Base-by-base conservation (phyloP, 179 eudicot species). In the Silene noctiflora region DNA sequence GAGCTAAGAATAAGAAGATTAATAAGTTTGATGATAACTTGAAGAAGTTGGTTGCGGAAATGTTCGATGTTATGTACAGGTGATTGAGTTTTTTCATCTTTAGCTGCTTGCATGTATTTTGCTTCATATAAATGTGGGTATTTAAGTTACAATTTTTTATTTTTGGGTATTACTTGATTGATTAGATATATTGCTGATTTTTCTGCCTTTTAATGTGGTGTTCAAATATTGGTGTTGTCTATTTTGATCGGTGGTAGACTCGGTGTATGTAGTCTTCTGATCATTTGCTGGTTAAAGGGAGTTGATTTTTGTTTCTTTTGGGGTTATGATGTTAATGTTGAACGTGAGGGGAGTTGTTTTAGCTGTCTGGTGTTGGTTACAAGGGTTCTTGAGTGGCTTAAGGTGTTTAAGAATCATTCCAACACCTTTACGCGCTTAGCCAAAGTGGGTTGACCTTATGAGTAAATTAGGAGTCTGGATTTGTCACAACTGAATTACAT, bases 1-100 rank as follows among this genome's bases (percentile, higher is more conserved):
- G 99, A 78, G 89, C 88, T 4, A 91, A 86, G 85, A 95, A 93
- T 85, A 95, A 93, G 84, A 76, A 86, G 71, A 85, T 95, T 69
- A 80, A 76, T 76, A 85, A 84, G 6, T 95, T 93, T 79, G 99
- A 90, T 77, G 92, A 89, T 74, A 83, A 85, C 42, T 84, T 93
- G 90, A 90, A 89, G 85, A 89, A 86, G 72, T 86, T 95, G 81
- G 96, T 84, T 4, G 83, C 84, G 67, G 96, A 93, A 75, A 93
- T 95, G 99, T 95, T 93, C 65, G 89, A 93, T 77, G 83, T 91
- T 62, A 95, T 95, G 99, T 95, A 95, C 89, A 93, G 79, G 99
- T 93, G 17, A 29, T 63, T 1, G 0, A 74, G 83, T 78, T 76
- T 65, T 64, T 6, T 7, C 48, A 21, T 39, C 16, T 25, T 62